phyloP scores from a whole-genome alignment of 2,329 filamentous ascomycete genomes.

The Paracamarosporium sp. region DNA sequence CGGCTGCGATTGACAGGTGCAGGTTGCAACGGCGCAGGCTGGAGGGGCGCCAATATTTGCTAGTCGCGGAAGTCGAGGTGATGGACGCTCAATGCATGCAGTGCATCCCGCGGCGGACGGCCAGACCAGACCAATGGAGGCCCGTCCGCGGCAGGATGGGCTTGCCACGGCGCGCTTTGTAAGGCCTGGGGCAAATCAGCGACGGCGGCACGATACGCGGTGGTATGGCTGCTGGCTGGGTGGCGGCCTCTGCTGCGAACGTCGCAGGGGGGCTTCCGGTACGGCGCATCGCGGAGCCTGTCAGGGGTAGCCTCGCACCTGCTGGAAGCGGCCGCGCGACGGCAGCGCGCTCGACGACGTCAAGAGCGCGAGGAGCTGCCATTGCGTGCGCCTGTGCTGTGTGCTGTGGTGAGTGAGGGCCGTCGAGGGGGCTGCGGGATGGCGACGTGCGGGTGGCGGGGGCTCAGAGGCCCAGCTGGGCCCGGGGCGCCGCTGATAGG shows the following conservation, averaged over 20 bases:
- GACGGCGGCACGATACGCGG: not conserved
- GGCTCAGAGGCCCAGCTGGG: not conserved
- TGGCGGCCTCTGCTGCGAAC: not conserved
- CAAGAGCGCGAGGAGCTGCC: not conserved
- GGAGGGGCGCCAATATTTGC: not conserved
- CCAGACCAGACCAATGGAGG: conserved; percentile 1
- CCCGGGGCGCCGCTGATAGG: not conserved
- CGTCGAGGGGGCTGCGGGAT: not conserved
- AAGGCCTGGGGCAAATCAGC: not conserved
- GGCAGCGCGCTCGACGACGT: not conserved
- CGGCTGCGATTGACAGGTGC: not conserved
- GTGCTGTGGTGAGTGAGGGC: not conserved
- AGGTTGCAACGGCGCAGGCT: conserved; percentile 4
- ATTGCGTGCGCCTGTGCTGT: not conserved
- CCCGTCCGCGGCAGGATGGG: conserved; percentile 3
- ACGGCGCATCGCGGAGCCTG: not conserved
- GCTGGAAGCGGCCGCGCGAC: not conserved
- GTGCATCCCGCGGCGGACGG: not conserved
- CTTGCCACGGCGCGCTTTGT: conserved; percentile 5
- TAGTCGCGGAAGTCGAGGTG: not conserved
- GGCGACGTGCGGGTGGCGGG: conserved; percentile 1
- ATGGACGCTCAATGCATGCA: conserved; percentile 2
- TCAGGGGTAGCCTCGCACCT: conserved; percentile 7
- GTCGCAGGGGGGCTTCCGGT: not conserved
- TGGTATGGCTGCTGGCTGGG: not conserved